A percentile compares a stretch with the other conserved stretches of the same genome.
These are phyloP conservation scores for Alternaria viburni DNA, from an alignment of 2,329 filamentous ascomycete species.

Conservation along the genomic window DNA sequence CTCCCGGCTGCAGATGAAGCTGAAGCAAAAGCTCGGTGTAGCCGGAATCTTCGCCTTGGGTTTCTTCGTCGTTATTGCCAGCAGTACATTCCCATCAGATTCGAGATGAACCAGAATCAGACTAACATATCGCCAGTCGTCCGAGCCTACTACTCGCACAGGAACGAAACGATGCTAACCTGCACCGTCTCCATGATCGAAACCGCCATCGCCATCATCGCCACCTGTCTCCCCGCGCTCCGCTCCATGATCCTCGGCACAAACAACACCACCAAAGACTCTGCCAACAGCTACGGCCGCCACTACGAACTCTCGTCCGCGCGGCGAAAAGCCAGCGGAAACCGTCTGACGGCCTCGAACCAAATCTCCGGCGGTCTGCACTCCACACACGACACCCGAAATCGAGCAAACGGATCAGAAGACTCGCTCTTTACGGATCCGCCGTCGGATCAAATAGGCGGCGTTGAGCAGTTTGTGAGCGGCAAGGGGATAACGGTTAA, in stretches of 20 bases:
- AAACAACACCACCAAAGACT: slow-evolving; percentile 19
- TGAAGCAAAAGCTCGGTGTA: slow-evolving; percentile 30
- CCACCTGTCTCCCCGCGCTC: slow-evolving; percentile 46
- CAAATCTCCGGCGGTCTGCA: slow-evolving; percentile 1
- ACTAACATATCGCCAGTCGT: slow-evolving; percentile 22
- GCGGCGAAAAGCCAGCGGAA: slow-evolving; percentile 17
- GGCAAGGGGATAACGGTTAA: slow-evolving; percentile 17
- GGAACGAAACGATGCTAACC: slow-evolving; percentile 29
- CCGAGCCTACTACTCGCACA: slow-evolving; percentile 28
- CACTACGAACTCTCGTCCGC: slow-evolving; percentile 31
- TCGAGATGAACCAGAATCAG: background rate
- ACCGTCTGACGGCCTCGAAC: slow-evolving; percentile 1
- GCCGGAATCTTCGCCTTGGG: slow-evolving; percentile 31
- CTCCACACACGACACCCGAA: background rate
- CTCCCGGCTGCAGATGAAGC: slow-evolving; percentile 27
- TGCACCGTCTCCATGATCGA: slow-evolving; percentile 35
- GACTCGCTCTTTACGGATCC: slow-evolving; percentile 19
- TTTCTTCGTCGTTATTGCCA: slow-evolving; percentile 31
- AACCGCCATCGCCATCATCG: slow-evolving; percentile 49
- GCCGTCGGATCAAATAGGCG: background rate
- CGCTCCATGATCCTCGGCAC: slow-evolving; percentile 28
- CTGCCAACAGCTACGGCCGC: slow-evolving; percentile 27
- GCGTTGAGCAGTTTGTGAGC: background rate
- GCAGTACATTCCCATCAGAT: slow-evolving; percentile 17
- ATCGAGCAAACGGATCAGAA: slow-evolving; percentile 18